Percentiles rank a stretch among this genome's conserved stretches.
phyloP scores from a whole-genome alignment of 495 filamentous ascomycete species.

The Aspergillus olivimuriae region DNA sequence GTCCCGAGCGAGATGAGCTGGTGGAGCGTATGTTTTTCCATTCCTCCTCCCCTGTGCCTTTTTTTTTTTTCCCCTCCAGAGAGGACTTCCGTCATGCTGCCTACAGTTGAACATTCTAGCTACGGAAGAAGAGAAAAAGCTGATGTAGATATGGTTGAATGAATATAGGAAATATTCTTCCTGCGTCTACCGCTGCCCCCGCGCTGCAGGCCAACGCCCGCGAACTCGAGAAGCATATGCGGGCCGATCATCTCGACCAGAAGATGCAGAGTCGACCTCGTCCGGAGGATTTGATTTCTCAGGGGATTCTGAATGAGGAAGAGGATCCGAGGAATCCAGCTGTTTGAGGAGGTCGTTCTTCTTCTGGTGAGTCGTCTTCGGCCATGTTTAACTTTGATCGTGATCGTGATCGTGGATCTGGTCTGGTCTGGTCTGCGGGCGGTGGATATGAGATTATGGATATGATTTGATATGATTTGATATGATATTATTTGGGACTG shows the following conservation, averaged over 20 bases:
- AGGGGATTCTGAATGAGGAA: slow-evolving; percentile 68
- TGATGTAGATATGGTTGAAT: not conserved
- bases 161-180: slow-evolving; percentile 72
- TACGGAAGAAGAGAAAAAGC: not conserved
- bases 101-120: too few species aligned
- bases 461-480: not conserved
- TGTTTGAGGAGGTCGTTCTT: slow-evolving; percentile 1
- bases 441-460: too few species aligned
- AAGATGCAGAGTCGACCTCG: slow-evolving; percentile 70
- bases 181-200: slow-evolving; percentile 58
- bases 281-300: slow-evolving; percentile 66
- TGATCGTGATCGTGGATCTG: too few species aligned
- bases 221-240: slow-evolving; percentile 80
- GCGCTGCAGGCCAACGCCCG: slow-evolving; percentile 68
- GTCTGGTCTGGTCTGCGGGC: too few species aligned
- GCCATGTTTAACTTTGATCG: not conserved
- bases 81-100: too few species aligned
- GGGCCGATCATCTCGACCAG: slow-evolving; percentile 74
- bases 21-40: slow-evolving; percentile 58
- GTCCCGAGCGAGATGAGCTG: slow-evolving; percentile 58
- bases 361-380: not conserved
- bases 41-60: not conserved
- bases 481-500: not conserved
- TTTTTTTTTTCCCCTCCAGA: not conserved
- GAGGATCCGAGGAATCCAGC: slow-evolving; percentile 30